phyloP scores from a whole-genome alignment of 1,139 yeast species.

The Eremothecium cymbalariae region DNA sequence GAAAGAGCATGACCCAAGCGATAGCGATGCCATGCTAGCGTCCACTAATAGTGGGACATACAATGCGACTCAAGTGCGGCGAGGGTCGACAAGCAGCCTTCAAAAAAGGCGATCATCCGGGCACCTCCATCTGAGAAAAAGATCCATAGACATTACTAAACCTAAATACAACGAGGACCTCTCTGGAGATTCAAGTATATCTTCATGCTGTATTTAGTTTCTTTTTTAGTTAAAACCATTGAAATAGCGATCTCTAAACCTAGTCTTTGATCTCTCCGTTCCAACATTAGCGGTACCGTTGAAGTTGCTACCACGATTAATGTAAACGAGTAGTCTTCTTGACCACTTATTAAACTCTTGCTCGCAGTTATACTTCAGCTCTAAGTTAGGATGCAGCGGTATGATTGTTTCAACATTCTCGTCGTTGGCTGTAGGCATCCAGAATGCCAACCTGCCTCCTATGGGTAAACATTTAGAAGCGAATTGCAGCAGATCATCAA shows the following conservation, averaged over 20 bases:
- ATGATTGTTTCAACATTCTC: constrained; percentile 62
- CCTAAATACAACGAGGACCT: constrained; percentile 5
- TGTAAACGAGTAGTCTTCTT: constrained; percentile 72
- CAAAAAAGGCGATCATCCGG: no score
- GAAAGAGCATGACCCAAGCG: constrained; percentile 1
- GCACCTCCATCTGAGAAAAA: neutral
- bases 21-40: no score
- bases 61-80: no score
- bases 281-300: constrained; percentile 49
- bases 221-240: constrained; percentile 42
- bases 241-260: constrained; percentile 77
- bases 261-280: constrained; percentile 32
- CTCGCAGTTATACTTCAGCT: constrained; percentile 64
- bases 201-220: constrained; percentile 7
- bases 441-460: constrained; percentile 77
- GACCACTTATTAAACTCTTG: constrained; percentile 94
- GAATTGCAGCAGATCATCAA: constrained; percentile 69
- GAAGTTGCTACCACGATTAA: constrained; percentile 52
- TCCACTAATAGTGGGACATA: no score
- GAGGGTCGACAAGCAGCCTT: no score
- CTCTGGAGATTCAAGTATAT: constrained; percentile 1
- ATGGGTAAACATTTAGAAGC: constrained; percentile 63
- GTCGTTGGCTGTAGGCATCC: constrained; percentile 98
- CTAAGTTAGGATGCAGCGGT: constrained; percentile 70
- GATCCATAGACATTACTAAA: constrained; percentile 6